phyloP scores from a whole-genome alignment of 352 stramenopile genomes.

The Phytopythium aichiense region DNA sequence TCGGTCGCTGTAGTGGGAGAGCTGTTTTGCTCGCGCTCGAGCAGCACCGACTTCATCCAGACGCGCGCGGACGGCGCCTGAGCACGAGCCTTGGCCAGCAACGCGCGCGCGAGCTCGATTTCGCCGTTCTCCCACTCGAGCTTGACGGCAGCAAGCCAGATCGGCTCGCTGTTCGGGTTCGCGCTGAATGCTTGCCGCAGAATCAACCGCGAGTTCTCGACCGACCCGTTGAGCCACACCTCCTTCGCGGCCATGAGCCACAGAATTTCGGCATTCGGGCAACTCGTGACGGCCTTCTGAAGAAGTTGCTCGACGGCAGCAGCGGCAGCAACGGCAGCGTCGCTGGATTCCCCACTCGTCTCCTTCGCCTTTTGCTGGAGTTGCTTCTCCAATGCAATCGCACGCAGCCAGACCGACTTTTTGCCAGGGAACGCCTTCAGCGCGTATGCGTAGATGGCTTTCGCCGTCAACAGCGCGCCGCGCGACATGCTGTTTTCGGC shows the following conservation, averaged over 20 bases:
- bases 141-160: slow-evolving; percentile 97
- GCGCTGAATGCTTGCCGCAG: slow-evolving; percentile 95
- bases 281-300: slow-evolving; percentile 90
- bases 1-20: slow-evolving; percentile 7
- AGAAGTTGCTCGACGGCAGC: slow-evolving; percentile 88
- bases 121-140: slow-evolving; percentile 99
- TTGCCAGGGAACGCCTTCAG: slow-evolving; percentile 89
- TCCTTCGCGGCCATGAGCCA: slow-evolving; percentile 98
- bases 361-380: slow-evolving; percentile 68
- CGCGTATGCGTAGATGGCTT: slow-evolving; percentile 93
- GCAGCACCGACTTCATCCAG: slow-evolving; percentile 98
- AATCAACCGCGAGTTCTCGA: slow-evolving; percentile 92
- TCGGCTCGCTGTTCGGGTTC: slow-evolving; percentile 95
- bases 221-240: slow-evolving; percentile 93
- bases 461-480: slow-evolving; percentile 88
- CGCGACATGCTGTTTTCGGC: slow-evolving; percentile 89
- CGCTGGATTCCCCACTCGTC: neutral
- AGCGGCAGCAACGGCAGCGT: slow-evolving; percentile 14
- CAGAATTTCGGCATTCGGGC: slow-evolving; percentile 94
- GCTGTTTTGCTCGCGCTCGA: slow-evolving; percentile 88
- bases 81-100: slow-evolving; percentile 74
- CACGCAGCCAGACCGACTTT: slow-evolving; percentile 95
- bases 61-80: slow-evolving; percentile 90
- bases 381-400: slow-evolving; percentile 96
- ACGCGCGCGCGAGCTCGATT: slow-evolving; percentile 86